Base-by-base conservation (phyloP, 1,284 basidiomycete species). In the Papiliotrema fonsecae region DNA sequence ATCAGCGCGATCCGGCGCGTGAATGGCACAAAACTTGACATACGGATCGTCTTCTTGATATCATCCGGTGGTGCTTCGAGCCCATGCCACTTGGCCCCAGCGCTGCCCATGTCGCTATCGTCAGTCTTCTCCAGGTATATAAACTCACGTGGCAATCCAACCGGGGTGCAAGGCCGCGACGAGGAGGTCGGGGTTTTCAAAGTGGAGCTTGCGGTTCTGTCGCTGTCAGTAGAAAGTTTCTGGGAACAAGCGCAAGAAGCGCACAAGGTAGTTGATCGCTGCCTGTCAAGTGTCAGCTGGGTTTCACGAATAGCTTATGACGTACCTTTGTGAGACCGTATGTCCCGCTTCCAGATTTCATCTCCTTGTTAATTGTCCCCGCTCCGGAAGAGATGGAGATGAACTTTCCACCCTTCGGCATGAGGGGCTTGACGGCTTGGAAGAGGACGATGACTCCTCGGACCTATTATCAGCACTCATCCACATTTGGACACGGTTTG, bases 291-390 rank as follows among this genome's bases (percentile, higher is more conserved):
- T 38, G 18, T 18, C 42, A 13, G 25, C 34, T 11, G 36, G 11
- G 14, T 16, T 41, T 16, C 18, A 19, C 11, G 9, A 39, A n/a
- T n/a, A n/a, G n/a, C n/a, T 9, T 14, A 9, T 21, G 16, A 37
- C 52, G 14, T 18, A 55, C 56, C 47, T 61, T 61, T 25, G 50
- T 42, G 6, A 39, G 35, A 2, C 55, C 54, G 44, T 58, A 59
- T 5, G 48, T 40, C 3, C 51, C 53, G 25, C 38, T 6, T 16
- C 46, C 45, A 16, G 45, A 13, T 13, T 28, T 14, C 25, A 43
- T 41, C 10, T 54, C 45, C 41, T 44, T 19, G 16, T 39, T 36
- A 19, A 53, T 55, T 4, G 49, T 49, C 10, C 51, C 55, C 11
- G 42, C 24, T 9, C 45, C 49, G 13, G 55, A 52, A 16, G 55